These are phyloP conservation scores for Coemansia linderi DNA, from an alignment of 371 early-diverging fungal genomes.

Conservation along the genomic window DNA sequence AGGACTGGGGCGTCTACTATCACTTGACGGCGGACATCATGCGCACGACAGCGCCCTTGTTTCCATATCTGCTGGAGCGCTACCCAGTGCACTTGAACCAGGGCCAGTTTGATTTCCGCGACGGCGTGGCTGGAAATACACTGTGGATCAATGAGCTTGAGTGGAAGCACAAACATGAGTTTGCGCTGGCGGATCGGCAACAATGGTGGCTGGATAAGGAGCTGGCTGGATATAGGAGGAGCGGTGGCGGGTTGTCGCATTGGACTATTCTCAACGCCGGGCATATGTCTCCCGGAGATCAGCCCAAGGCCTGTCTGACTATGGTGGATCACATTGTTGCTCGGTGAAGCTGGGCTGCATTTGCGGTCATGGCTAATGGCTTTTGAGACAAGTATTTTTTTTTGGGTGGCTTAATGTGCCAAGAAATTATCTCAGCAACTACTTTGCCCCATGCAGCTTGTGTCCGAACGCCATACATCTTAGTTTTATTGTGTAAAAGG, in stretches of 20 bases:
- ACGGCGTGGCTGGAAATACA: constrained; percentile 62
- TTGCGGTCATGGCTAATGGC: not conserved
- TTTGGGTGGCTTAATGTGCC: not conserved
- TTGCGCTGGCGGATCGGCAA: constrained; percentile 55
- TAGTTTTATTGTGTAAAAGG: not conserved
- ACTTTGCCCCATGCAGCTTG: not conserved
- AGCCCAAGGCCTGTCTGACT: constrained; percentile 48
- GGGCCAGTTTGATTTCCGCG: constrained; percentile 71
- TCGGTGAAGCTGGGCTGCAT: not conserved
- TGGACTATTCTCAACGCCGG: constrained; percentile 65
- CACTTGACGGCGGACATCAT: constrained; percentile 61
- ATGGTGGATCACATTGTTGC: constrained; percentile 40
- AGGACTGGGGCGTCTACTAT: constrained; percentile 57
- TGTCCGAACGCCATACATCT: not conserved
- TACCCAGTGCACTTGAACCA: constrained; percentile 57
- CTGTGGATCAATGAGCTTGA: constrained; percentile 64
- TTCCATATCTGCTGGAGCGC: constrained; percentile 55
- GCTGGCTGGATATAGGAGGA: constrained; percentile 62
- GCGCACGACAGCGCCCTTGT: constrained; percentile 58
- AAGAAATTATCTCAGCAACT: not conserved
- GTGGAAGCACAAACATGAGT: constrained; percentile 60
- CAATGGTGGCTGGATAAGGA: constrained; percentile 56
- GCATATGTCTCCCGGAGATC: constrained; percentile 66
- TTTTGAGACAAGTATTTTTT: not conserved
- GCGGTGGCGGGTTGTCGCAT: constrained; percentile 54